Conservation (phyloP, 805 yeast species). For the Starmerella cellae region DNA sequence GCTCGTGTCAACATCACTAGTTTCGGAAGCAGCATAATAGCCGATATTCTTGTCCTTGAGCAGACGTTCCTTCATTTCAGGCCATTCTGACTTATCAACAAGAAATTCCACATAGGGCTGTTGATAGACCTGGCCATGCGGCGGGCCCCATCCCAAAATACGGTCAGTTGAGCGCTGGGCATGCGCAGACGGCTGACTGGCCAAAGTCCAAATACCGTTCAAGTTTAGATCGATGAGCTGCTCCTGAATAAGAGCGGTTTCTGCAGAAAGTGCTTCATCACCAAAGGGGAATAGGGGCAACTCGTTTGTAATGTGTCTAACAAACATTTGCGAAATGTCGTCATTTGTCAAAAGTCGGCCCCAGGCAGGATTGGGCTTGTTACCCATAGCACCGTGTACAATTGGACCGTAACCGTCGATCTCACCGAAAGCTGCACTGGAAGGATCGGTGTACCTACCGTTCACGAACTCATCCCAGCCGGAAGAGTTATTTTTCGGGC, state of each 20-base stretch:
- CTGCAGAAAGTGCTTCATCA: conserved; percentile 72
- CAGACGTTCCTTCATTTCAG: conserved; percentile 20
- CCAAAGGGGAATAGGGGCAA: conserved; percentile 83
- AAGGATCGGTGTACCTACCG: conserved; percentile 88
- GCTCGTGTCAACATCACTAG: conserved; percentile 40
- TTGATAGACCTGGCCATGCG: conserved; percentile 76
- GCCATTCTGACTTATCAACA: conserved; percentile 62
- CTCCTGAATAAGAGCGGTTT: conserved; percentile 85
- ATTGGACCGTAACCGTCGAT: conserved; percentile 95
- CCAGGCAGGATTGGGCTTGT: conserved; percentile 62
- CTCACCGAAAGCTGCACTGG: conserved; percentile 96
- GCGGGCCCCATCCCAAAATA: conserved; percentile 96
- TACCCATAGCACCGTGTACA: conserved; percentile 52
- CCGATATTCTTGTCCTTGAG: conserved; percentile 38
- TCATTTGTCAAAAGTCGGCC: conserved; percentile 50
- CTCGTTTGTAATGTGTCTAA: conserved; percentile 58
- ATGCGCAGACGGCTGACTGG: conserved; percentile 92
- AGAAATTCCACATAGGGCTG: conserved; percentile 89
- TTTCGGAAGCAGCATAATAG: conserved; percentile 57
- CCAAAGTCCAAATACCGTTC: conserved; percentile 67
- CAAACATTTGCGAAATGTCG: conserved; percentile 57
- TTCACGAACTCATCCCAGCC: conserved; percentile 97
- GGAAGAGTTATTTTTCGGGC: conserved; percentile 29
- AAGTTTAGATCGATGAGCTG: conserved; percentile 68
- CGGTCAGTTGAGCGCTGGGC: conserved; percentile 66